Percentiles rank a stretch among this genome's conserved stretches.
phyloP scores from a whole-genome alignment of 2,329 filamentous ascomycete species.

The Neonectria faginata region DNA sequence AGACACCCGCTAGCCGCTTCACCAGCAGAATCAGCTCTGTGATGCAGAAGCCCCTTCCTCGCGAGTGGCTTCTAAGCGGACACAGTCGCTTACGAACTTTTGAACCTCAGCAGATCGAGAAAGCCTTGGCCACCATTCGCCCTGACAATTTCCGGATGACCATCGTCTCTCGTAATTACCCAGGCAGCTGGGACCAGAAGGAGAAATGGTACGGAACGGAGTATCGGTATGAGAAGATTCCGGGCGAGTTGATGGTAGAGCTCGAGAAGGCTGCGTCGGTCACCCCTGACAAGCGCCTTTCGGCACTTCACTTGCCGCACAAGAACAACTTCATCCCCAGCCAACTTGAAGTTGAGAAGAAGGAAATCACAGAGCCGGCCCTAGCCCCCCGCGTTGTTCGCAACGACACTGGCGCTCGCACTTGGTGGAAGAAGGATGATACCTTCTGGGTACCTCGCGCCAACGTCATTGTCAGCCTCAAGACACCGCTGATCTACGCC shows the following conservation, averaged over 20 bases:
- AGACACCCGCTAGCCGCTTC: slow-evolving; percentile 88
- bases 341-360: slow-evolving; percentile 94
- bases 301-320: slow-evolving; percentile 86
- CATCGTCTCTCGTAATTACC: slow-evolving; percentile 84
- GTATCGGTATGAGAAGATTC: slow-evolving; percentile 85
- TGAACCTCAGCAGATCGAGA: slow-evolving; percentile 79
- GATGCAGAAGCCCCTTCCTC: slow-evolving; percentile 91
- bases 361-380: slow-evolving; percentile 81
- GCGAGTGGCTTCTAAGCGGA: slow-evolving; percentile 89
- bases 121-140: slow-evolving; percentile 78
- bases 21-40: slow-evolving; percentile 85
- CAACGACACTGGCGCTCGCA: slow-evolving; percentile 82
- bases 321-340: slow-evolving; percentile 97
- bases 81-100: slow-evolving; percentile 82
- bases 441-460: slow-evolving; percentile 98
- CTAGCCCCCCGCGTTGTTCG: slow-evolving; percentile 84
- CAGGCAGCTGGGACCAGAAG: slow-evolving; percentile 85
- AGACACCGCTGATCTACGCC: slow-evolving; percentile 81
- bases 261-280: slow-evolving; percentile 73
- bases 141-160: slow-evolving; percentile 92
- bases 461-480: slow-evolving; percentile 83
- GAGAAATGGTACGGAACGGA: slow-evolving; percentile 99
- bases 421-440: slow-evolving; percentile 99
- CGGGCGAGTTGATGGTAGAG: slow-evolving; percentile 77
- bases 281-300: slow-evolving; percentile 68